Percentiles rank a stretch among this genome's conserved stretches.
phyloP scores from a whole-genome alignment of 73 alveolate genomes.

The Blepharisma stoltei region DNA sequence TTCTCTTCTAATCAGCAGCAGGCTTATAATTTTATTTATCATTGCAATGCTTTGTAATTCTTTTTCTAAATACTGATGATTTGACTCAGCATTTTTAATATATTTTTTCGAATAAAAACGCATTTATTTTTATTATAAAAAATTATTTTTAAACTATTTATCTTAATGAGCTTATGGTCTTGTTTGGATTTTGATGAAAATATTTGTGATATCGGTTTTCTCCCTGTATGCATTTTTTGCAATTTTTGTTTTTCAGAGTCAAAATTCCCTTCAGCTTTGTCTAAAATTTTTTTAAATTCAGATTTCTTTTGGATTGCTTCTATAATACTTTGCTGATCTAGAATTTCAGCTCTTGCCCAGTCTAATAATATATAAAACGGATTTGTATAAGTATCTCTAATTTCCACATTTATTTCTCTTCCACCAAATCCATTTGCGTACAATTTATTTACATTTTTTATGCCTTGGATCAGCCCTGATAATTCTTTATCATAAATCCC shows the following conservation, averaged over 20 bases:
- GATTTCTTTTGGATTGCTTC: background rate
- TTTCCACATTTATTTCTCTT: background rate
- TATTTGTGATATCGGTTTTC: background rate
- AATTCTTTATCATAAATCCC: background rate
- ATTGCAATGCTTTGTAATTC: background rate
- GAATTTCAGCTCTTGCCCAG: background rate
- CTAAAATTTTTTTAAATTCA: background rate
- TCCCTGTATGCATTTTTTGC: slow-evolving; percentile 1
- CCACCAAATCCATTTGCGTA: background rate
- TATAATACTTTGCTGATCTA: background rate
- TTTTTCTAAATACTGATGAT: background rate
- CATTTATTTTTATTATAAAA: no score
- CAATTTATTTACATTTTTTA: background rate
- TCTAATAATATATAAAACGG: background rate
- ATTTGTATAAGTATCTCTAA: background rate
- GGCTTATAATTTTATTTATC: background rate
- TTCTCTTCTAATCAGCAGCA: background rate
- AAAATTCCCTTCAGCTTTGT: background rate
- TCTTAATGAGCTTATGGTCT: no score
- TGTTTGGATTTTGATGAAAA: background rate
- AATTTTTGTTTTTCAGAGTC: slow-evolving; percentile 1
- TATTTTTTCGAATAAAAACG: no score
- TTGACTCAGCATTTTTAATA: background rate
- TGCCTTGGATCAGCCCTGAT: background rate
- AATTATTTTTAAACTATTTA: no score